Base-by-base conservation (phyloP, 345 rosid genomes). In the Schrenkiella parvula region DNA sequence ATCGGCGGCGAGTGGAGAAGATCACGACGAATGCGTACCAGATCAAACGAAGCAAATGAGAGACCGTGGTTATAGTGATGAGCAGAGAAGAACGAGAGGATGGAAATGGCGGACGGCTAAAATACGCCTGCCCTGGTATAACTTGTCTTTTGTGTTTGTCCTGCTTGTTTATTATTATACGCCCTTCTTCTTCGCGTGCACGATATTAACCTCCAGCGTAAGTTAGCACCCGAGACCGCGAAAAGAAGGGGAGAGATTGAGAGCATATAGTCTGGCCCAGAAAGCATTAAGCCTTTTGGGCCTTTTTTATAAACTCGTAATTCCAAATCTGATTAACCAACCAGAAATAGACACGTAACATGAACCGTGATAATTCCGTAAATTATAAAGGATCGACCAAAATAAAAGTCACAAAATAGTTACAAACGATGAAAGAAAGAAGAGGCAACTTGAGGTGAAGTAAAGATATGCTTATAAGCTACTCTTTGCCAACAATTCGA, bases 61-160 rank as follows among this genome's bases (percentile, higher is more conserved):
- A 65, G 32, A 48, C 22, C 38, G 51, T 38, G 37, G 68, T 58
- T 58, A 43, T 31, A 74, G 73, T 38, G 28, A 68, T 15, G 74
- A 68, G 61, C 62, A 57, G 69, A 31, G 60, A 53, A 15, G 29
- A 60, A 28, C 48, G 74, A 63, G 77, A 64, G 72, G 73, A 71
- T 47, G 77, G 50, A 66, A 32, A 77, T 65, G 77, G 71, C 75
- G 80, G 73, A 66, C 22, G 59, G 44, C 73, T 78, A 78, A 78
- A 78, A 52, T 78, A 32, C 80, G 77, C 73, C 70, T 22, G 34
- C 29, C 69, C 58, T 10, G 55, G 48, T 71, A 48, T 71, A 64
- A 50, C 41, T 46, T 63, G n/a, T 54, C 19, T 61, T 48, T 13
- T 60, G 56, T 1, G 29, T 47, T 31, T 47, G 10, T 28, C 4